Evolutionary conservation across 2,329 filamentous ascomycete genomes (phyloP), one percentile per base, ranked within the genome.

Genomic region (Stagonosporopsis chrysanthemi): DNA sequence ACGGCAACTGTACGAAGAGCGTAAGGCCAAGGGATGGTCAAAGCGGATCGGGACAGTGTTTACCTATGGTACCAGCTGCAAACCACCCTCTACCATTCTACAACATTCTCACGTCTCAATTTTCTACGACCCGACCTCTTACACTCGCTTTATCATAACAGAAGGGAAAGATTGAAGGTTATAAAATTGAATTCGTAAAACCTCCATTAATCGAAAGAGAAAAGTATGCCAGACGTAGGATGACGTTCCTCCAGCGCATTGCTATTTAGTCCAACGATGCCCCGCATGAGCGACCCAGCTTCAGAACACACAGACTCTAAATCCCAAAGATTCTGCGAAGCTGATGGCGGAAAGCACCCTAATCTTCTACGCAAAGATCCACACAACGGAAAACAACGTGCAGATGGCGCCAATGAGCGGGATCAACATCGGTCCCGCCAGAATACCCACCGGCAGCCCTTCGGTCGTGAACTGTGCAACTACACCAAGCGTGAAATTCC

Each of bases 401-500:
- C 43, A 54, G n/a, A 67, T 60, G 17, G 52, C 51, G 1, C 44
- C 58, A 28, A 68, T 61, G 33, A 68, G 56, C 3, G 51, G 35
- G 8, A 68, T 19, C 7, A 72, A 58, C 49, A 63, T 51, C 2
- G 67, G 69, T n/a, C 70, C 69, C 26, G 66, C 65, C 22, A 63
- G 56, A 43, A 71, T 72, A 1, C 71, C 71, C n/a, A 71, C 66
- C 1, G 71, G 71, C 23, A 73, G 41, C 6, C 65, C 68, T 41
- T 66, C 68, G 1, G 70, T 71, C 5, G 65, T 66, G 38, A 71
- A 75, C 49, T 72, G 71, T 14, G 64, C 68, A 31, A 83, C 78
- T 39, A 75, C 76, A 28, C 78, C 78, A 31, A 66, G 60, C 3
- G 80, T 80, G 61, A 82, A 79, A 67, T 83, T 83, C 43, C 55